phyloP scores from a whole-genome alignment of 768 basidiomycete species.

The Boletus sensibilis region DNA sequence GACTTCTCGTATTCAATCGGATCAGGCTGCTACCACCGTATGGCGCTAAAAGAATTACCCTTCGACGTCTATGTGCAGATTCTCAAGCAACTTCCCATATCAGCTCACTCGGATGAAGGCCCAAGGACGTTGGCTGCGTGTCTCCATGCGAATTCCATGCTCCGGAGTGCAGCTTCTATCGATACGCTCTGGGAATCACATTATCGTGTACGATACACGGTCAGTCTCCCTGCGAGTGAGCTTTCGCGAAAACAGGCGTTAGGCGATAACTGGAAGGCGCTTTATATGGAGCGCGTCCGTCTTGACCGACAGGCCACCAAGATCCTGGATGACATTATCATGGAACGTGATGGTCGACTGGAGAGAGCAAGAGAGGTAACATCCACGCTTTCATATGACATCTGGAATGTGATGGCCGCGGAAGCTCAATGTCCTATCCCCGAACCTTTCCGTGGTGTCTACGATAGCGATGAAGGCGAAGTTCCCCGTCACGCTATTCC shows the following conservation, averaged over 20 bases:
- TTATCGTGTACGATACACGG: constrained; percentile 49
- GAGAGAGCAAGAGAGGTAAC: constrained; percentile 39
- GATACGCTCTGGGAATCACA: constrained; percentile 51
- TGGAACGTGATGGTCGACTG: constrained; percentile 37
- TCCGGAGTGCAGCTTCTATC: constrained; percentile 45
- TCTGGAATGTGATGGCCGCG: constrained; percentile 52
- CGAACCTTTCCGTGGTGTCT: constrained; percentile 22
- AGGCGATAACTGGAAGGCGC: constrained; percentile 43
- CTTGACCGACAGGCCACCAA: constrained; percentile 43
- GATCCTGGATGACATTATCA: constrained; percentile 43
- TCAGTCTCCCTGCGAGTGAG: constrained; percentile 40
- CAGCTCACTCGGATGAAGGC: constrained; percentile 19
- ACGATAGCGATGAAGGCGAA: constrained; percentile 6
- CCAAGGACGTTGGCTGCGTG: constrained; percentile 41
- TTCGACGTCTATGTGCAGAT: constrained; percentile 39
- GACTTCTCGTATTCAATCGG: not conserved
- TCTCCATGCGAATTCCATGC: constrained; percentile 35
- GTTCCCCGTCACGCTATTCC: constrained; percentile 36
- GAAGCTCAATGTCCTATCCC: constrained; percentile 40
- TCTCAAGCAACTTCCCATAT: constrained; percentile 35
- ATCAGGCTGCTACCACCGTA: constrained; percentile 3
- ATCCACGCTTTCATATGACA: constrained; percentile 47
- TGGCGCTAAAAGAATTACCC: constrained; percentile 28
- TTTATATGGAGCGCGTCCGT: constrained; percentile 45
- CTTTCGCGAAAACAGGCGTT: constrained; percentile 28